A percentile compares a stretch with the other conserved stretches of the same genome.
phyloP scores from a whole-genome alignment of 2,329 filamentous ascomycete species.

The Fusarium euwallaceae region DNA sequence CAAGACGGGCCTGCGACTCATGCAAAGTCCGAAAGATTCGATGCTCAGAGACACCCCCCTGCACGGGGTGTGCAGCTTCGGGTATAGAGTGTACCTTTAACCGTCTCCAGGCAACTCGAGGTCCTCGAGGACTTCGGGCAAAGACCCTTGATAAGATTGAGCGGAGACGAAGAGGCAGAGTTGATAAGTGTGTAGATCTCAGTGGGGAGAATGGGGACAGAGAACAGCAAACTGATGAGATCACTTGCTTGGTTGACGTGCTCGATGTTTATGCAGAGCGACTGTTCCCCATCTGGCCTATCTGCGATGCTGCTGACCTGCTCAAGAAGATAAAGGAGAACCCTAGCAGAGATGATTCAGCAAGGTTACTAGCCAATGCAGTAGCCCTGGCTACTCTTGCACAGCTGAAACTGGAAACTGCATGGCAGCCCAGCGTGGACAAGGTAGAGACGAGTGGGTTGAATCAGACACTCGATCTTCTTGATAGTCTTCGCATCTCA shows the following conservation, averaged over 20 bases:
- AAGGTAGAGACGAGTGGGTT: slow-evolving; percentile 46
- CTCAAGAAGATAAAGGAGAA: slow-evolving; percentile 53
- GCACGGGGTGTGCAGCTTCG: slow-evolving; percentile 58
- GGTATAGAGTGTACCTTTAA: slow-evolving; percentile 65
- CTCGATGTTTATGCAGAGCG: slow-evolving; percentile 63
- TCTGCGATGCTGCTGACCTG: slow-evolving; percentile 60
- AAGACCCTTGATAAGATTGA: slow-evolving; percentile 59
- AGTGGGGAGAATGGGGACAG: slow-evolving; percentile 21
- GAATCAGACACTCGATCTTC: slow-evolving; percentile 48
- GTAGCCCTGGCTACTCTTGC: slow-evolving; percentile 63
- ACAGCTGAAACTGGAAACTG: slow-evolving; percentile 59
- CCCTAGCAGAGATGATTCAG: slow-evolving; percentile 49
- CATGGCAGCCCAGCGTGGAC: slow-evolving; percentile 45
- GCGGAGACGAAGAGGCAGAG: slow-evolving; percentile 33
- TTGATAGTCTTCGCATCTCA: slow-evolving; percentile 60
- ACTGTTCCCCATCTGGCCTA: slow-evolving; percentile 66
- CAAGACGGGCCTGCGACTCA: slow-evolving; percentile 60
- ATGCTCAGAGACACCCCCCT: slow-evolving; percentile 62
- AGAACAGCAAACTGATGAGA: slow-evolving; percentile 27
- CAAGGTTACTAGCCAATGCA: slow-evolving; percentile 58
- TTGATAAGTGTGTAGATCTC: neutral
- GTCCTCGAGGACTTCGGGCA: slow-evolving; percentile 60
- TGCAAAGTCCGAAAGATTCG: slow-evolving; percentile 67
- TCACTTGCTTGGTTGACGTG: slow-evolving; percentile 45
- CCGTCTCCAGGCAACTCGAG: slow-evolving; percentile 58